Evolutionary conservation across 371 early-diverging fungal genomes (phyloP), one percentile per base, ranked within the genome.

Genomic region (Mortierella sp.): DNA sequence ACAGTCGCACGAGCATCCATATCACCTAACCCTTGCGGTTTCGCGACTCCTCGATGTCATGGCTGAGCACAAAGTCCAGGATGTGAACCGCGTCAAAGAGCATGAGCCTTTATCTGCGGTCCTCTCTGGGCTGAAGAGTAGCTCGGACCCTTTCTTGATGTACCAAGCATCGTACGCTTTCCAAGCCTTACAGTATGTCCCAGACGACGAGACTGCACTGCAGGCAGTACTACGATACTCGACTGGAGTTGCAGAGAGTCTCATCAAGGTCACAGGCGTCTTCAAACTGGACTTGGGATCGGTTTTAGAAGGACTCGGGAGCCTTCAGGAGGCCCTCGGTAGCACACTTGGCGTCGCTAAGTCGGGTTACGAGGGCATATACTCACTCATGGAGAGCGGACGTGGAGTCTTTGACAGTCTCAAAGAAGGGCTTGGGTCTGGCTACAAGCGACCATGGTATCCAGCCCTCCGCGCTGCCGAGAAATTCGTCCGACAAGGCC

Each of bases 81-180:
- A 32, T 42, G 7, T 60, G 44, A 23, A 60, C 19, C 60, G 60
- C 4, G 52, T 51, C 3, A n/a, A 42, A 32, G 17, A 31, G 30
- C 60, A 27, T 15, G 52, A 60, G n/a, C 60, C 60, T 21, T 24
- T 60, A 4, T 30, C 21, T 6, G 26, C 11, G 6, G 8, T 51
- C 23, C 23, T 60, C 23, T 21, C 19, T 17, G 44, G 21, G 5
- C 28, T 60, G 32, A 23, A 24, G 44, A 44, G 21, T 9, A 51
- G 32, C 17, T 24, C 50, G 5, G 60, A 60, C 26, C 60, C 60
- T 21, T 51, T 31, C 39, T 44, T 61, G 32, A 26, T 37, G 26
- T 53, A 53, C 37, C 50, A 61, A 31, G 62, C 47, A 15, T 42
- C 62, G 4, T 61, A 61, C 46, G 63, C 63, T 1, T 55, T 48